These are phyloP conservation scores for Fusarium robinianum DNA, from an alignment of 2,329 filamentous ascomycete genomes.

Conservation along the genomic window DNA sequence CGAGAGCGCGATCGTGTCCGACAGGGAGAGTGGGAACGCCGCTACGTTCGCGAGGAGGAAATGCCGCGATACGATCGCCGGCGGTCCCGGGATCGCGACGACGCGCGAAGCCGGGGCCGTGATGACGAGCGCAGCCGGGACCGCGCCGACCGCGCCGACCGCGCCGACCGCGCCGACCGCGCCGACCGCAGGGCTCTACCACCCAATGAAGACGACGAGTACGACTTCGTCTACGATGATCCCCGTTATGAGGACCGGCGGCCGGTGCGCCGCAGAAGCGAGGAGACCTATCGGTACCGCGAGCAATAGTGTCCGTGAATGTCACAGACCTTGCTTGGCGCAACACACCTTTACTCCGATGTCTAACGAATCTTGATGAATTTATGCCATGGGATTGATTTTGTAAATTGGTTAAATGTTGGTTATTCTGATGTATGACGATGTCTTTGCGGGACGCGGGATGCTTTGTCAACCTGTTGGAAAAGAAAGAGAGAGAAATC, in stretches of 20 bases:
- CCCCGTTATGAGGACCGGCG: constrained; percentile 36
- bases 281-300: constrained; percentile 33
- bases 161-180: not conserved
- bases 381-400: not conserved
- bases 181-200: constrained; percentile 25
- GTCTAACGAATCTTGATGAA: constrained; percentile 21
- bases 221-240: constrained; percentile 39
- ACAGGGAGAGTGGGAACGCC: constrained; percentile 43
- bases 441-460: no score
- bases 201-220: constrained; percentile 32
- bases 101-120: constrained; percentile 12
- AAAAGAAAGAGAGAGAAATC: no score
- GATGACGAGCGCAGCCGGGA: constrained; percentile 11
- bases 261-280: constrained; percentile 30
- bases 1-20: constrained; percentile 41
- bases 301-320: constrained; percentile 19
- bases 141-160: constrained; percentile 19
- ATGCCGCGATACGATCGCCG: constrained; percentile 34
- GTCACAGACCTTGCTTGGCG: no score
- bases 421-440: not conserved
- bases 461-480: no score
- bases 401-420: not conserved
- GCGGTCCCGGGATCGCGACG: constrained; percentile 18
- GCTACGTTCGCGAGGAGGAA: constrained; percentile 38
- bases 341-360: not conserved